Percentiles rank a stretch among this genome's conserved stretches.
Conservation (phyloP, 192 early-diverging fungal species). For the Linnemannia elongata region DNA sequence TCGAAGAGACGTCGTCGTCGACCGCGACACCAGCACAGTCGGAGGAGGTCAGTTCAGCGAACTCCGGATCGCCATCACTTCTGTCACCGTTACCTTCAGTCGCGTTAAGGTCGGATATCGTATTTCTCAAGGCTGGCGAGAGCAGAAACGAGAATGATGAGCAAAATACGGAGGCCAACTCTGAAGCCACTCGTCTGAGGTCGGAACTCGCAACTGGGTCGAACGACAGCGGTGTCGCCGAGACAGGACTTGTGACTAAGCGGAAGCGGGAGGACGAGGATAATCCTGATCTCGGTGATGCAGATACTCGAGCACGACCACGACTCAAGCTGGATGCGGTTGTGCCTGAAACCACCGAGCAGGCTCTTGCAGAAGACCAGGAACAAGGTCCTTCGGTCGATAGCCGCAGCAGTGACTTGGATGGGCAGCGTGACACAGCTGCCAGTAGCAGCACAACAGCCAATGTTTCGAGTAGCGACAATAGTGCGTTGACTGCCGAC, state of each 20-base stretch:
- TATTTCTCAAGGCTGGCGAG: constrained; percentile 18
- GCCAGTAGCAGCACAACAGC: too few relatives aligned
- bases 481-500: too few relatives aligned
- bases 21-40: too few relatives aligned
- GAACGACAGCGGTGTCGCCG: background rate
- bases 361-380: too few relatives aligned
- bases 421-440: too few relatives aligned
- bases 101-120: background rate
- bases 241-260: background rate
- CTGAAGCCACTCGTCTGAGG: background rate
- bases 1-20: background rate
- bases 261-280: background rate
- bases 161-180: background rate
- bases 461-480: too few relatives aligned
- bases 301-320: background rate
- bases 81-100: constrained; percentile 10
- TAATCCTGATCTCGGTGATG: background rate
- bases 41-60: background rate
- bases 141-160: background rate
- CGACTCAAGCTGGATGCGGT: background rate
- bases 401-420: too few relatives aligned
- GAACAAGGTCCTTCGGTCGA: too few relatives aligned
- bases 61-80: background rate
- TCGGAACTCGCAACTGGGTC: background rate
- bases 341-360: too few relatives aligned